These are phyloP conservation scores for Aspergillus proliferans DNA, from an alignment of 2,329 filamentous ascomycete species.

Conservation along the genomic window DNA sequence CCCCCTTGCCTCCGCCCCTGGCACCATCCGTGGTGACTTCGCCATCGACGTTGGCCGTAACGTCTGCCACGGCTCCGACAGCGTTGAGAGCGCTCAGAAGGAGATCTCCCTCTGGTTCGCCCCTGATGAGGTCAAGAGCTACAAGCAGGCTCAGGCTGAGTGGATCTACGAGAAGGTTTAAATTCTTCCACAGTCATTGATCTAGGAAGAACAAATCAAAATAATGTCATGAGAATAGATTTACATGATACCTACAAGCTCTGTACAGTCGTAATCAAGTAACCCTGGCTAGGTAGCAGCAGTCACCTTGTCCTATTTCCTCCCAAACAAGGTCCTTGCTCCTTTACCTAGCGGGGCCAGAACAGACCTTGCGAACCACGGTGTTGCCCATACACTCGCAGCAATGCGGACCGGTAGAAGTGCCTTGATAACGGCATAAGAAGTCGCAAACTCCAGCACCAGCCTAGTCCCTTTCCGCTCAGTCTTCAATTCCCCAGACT, in stretches of 20 bases:
- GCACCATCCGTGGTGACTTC: conserved; percentile 95
- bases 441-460: conserved; percentile 68
- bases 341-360: conserved; percentile 44
- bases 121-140: conserved; percentile 74
- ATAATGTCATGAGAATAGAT: conserved; percentile 4
- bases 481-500: conserved; percentile 19
- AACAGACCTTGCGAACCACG: conserved; percentile 75
- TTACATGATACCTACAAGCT: neutral
- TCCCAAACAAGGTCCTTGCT: conserved; percentile 35
- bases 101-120: conserved; percentile 99
- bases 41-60: conserved; percentile 91
- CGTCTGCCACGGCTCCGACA: conserved; percentile 99
- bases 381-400: conserved; percentile 79
- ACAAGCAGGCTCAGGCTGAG: conserved; percentile 76
- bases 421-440: conserved; percentile 85
- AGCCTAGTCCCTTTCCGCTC: conserved; percentile 45
- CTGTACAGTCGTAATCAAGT: neutral
- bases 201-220: conserved; percentile 8
- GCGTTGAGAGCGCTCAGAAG: conserved; percentile 98
- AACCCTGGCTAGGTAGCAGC: neutral
- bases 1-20: conserved; percentile 86
- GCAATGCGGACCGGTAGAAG: conserved; percentile 71
- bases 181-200: conserved; percentile 19
- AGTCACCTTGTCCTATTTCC: conserved; percentile 9
- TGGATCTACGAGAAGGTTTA: conserved; percentile 94